Base-by-base conservation (phyloP, 2,329 filamentous ascomycete species). In the Neopestalotiopsis clavispora region DNA sequence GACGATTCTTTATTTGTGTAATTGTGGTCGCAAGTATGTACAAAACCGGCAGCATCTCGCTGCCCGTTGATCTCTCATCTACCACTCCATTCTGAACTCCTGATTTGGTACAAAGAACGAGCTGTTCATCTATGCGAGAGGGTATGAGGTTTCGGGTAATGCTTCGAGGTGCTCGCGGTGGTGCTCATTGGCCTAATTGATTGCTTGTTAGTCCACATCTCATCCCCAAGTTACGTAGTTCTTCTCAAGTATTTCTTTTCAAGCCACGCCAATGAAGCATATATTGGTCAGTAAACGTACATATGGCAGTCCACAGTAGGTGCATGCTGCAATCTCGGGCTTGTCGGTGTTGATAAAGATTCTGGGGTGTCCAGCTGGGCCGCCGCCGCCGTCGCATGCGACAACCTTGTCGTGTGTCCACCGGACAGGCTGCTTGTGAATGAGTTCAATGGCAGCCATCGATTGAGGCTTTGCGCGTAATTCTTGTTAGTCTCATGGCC, bases 341-440 rank as follows among this genome's bases (percentile, higher is more conserved):
- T 98, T 98, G 84, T 99, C 96, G 74, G 93, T 91, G 84, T 99
- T 99, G 89, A 99, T 99, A 81, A 94, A 99, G 83, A 99, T 92
- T 78, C 90, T 89, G 64, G 96, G 96, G 81, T 99, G 96, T 58
- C 96, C 96, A 67, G 93, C 85, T 40, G 95, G 92, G 60, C 95
- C 96, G 74, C 95, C 95, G 69, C 95, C 96, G 69, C 96, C 96
- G 77, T 98, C 95, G 80, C 96, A 99, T 59, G 91, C 90, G 65
- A 97, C 95, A 63, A 93, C 82, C 71, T 91, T 89, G 72, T 93
- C 88, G 79, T 97, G 91, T 69, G 91, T 93, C 95, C 96, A 99
- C 80, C 90, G 89, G 45, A 99, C 96, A 23, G 95, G 95, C 82
- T 98, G 92, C 85, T 95, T 91, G 87, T 99, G 96, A 78, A 98